phyloP scores from a whole-genome alignment of 441 rosid genomes.

The Monsonia emarginata region DNA sequence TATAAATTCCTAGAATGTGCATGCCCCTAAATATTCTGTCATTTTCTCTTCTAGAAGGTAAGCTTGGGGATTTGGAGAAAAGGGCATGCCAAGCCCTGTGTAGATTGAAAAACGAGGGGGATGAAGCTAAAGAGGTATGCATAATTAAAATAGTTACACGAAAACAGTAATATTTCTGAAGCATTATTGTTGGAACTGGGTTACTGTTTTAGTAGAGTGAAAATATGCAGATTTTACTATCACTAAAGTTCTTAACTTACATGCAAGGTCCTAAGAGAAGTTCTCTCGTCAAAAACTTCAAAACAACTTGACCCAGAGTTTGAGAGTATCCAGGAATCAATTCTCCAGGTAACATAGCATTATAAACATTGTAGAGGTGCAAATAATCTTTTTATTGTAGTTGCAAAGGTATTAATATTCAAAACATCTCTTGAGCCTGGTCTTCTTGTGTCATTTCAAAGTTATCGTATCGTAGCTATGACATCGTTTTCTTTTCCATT shows the following conservation, averaged over 20 bases:
- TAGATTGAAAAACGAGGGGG: slow-evolving; percentile 56
- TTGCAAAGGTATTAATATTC: not conserved
- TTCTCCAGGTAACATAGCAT: slow-evolving; percentile 56
- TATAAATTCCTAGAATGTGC: slow-evolving; percentile 6
- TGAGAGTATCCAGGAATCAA: slow-evolving; percentile 53
- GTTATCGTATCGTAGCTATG: not conserved
- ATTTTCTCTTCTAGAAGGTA: slow-evolving; percentile 30
- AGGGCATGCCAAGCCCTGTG: slow-evolving; percentile 61
- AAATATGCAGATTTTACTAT: not conserved
- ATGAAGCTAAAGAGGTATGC: slow-evolving; percentile 59
- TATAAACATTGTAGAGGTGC: not conserved
- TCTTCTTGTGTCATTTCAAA: not conserved
- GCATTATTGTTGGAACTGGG: slow-evolving; percentile 6
- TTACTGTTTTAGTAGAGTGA: slow-evolving; percentile 5
- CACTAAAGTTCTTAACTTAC: slow-evolving; percentile 17
- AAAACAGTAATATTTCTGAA: not conserved
- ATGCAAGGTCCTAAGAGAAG: slow-evolving; percentile 49
- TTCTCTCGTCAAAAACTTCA: slow-evolving; percentile 36
- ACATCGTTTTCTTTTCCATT: not conserved
- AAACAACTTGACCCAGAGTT: slow-evolving; percentile 47
- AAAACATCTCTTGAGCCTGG: not conserved
- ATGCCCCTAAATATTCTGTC: not conserved
- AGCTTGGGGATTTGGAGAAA: slow-evolving; percentile 49
- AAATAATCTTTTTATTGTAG: not conserved
- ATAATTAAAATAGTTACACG: not conserved